Evolutionary conservation across 2,329 filamentous ascomycete genomes (phyloP).

Genomic region (Dactylellina parvicollis): DNA sequence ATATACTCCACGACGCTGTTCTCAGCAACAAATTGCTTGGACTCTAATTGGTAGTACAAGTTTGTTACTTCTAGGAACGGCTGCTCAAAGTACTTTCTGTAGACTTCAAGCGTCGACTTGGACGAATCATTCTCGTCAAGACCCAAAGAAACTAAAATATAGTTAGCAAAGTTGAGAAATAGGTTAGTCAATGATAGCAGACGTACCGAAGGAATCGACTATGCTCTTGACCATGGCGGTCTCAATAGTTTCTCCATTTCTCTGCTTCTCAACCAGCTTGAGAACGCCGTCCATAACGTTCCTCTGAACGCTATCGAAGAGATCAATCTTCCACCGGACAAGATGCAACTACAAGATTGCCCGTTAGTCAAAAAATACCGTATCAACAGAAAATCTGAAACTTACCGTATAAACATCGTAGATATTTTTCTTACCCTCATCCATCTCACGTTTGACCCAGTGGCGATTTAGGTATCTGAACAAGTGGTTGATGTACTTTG

Average conservation of each 20-base stretch:
- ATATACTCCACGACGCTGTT: slow-evolving; percentile 99
- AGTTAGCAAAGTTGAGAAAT: not conserved
- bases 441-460: slow-evolving; percentile 99
- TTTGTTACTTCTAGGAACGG: slow-evolving; percentile 89
- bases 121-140: slow-evolving; percentile 91
- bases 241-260: slow-evolving; percentile 97
- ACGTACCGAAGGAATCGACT: slow-evolving; percentile 79
- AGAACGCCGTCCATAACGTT: slow-evolving; percentile 96
- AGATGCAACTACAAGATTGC: slow-evolving; percentile 71
- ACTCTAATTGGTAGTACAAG: slow-evolving; percentile 89
- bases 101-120: slow-evolving; percentile 95
- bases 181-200: slow-evolving; percentile 44
- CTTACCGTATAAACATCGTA: slow-evolving; percentile 89
- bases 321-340: slow-evolving; percentile 91
- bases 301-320: slow-evolving; percentile 82
- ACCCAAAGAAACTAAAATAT: slow-evolving; percentile 76
- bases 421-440: slow-evolving; percentile 97
- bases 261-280: slow-evolving; percentile 94
- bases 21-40: slow-evolving; percentile 91
- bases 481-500: slow-evolving; percentile 96
- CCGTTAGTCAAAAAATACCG: not conserved
- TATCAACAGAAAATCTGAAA: not conserved
- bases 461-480: slow-evolving; percentile 97
- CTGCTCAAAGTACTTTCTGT: slow-evolving; percentile 88
- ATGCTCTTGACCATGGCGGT: slow-evolving; percentile 96